Conservation (phyloP, 306 rosid genomes). For the Carpinus viminea region DNA sequence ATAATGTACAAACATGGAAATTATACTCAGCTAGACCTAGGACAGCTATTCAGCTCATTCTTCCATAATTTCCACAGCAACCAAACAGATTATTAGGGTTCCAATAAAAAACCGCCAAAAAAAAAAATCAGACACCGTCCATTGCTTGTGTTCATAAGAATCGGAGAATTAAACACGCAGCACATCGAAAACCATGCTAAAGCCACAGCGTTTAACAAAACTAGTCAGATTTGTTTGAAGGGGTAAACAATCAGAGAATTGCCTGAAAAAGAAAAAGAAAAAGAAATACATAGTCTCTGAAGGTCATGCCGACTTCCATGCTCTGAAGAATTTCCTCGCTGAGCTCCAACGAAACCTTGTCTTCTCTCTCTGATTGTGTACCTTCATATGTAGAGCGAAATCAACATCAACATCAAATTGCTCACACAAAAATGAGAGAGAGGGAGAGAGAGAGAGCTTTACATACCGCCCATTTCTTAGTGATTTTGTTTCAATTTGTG, state of each 20-base stretch:
- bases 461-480: conserved; percentile 56
- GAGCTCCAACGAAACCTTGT: conserved; percentile 85
- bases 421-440: background rate
- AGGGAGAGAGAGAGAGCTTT: conserved; percentile 2
- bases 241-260: background rate
- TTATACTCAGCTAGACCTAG: background rate
- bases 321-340: conserved; percentile 92
- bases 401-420: too few species aligned
- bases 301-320: conserved; percentile 98
- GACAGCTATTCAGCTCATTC: background rate
- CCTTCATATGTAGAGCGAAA: conserved; percentile 31
- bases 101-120: background rate
- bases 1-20: background rate
- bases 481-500: background rate
- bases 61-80: background rate
- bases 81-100: background rate
- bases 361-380: conserved; percentile 74
- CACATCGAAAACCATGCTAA: background rate
- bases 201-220: background rate
- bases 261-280: background rate
- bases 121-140: background rate
- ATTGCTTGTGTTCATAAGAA: background rate
- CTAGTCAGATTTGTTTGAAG: background rate
- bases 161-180: background rate
- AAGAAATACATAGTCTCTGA: conserved; percentile 75